Evolutionary conservation across 371 early-diverging fungal species (phyloP).

Genomic region (Fennellomyces sp.): DNA sequence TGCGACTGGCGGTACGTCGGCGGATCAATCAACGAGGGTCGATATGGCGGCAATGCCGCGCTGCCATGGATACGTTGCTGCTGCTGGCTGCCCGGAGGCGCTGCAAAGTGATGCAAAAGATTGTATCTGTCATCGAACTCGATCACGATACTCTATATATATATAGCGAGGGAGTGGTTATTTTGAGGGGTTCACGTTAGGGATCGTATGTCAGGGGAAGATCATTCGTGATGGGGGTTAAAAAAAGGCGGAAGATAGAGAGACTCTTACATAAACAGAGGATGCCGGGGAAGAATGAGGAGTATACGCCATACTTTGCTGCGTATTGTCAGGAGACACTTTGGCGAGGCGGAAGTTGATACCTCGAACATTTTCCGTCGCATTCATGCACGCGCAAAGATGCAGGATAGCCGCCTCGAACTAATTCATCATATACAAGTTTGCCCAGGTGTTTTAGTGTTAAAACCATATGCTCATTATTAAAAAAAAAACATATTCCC

Average conservation of each 20-base stretch:
- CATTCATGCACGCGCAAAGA: conserved; percentile 48
- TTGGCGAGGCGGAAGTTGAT: conserved; percentile 40
- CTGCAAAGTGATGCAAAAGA: conserved; percentile 38
- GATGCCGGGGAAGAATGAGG: conserved; percentile 13
- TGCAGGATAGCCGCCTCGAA: conserved; percentile 39
- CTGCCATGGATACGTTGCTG: conserved; percentile 9
- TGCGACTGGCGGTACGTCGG: conserved; percentile 25
- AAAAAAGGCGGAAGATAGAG: not conserved
- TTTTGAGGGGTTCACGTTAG: too few species aligned
- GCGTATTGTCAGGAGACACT: conserved; percentile 24
- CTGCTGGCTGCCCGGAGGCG: not conserved
- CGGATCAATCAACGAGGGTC: conserved; percentile 10
- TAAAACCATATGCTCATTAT: not conserved
- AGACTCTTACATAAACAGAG: conserved; percentile 34
- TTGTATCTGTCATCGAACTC: conserved; percentile 48
- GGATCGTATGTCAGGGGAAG: not conserved
- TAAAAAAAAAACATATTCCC: not conserved
- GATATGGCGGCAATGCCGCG: conserved; percentile 8
- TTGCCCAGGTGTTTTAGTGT: too few species aligned
- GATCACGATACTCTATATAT: conserved; percentile 38
- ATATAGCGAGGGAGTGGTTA: too few species aligned
- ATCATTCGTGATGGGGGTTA: not conserved
- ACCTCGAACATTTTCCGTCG: conserved; percentile 52
- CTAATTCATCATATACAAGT: conserved; percentile 12
- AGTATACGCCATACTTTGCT: not conserved